These are phyloP conservation scores for Trematosphaeria pertusa DNA, from an alignment of 2,329 filamentous ascomycete species.

Conservation along the genomic window DNA sequence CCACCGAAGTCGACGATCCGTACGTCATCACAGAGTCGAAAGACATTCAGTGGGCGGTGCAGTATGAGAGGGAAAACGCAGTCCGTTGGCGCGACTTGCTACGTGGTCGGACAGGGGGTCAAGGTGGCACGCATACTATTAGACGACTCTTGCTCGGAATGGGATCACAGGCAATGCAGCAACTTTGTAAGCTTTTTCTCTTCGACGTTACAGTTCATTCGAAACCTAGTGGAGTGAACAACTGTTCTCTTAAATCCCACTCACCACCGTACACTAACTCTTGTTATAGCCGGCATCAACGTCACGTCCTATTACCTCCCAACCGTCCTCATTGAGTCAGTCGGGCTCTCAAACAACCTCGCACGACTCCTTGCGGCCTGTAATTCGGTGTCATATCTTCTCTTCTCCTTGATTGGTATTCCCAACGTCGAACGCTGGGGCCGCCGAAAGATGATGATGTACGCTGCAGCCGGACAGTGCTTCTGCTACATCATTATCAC, in stretches of 20 bases:
- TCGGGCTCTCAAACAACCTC: slow-evolving; percentile 60
- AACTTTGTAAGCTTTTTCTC: slow-evolving; percentile 50
- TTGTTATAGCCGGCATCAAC: slow-evolving; percentile 38
- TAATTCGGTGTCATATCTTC: slow-evolving; percentile 58
- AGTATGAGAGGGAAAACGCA: slow-evolving; percentile 59
- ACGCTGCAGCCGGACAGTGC: slow-evolving; percentile 60
- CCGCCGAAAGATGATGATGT: slow-evolving; percentile 66
- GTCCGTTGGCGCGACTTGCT: slow-evolving; percentile 60
- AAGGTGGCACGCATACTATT: slow-evolving; percentile 57
- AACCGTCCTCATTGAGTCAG: slow-evolving; percentile 64
- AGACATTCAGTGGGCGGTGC: slow-evolving; percentile 57
- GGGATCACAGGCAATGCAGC: slow-evolving; percentile 62
- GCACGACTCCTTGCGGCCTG: slow-evolving; percentile 64
- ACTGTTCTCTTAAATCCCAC: too few relatives aligned
- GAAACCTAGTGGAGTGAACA: slow-evolving; percentile 32
- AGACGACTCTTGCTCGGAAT: slow-evolving; percentile 60
- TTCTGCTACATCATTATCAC: slow-evolving; percentile 62
- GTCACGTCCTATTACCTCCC: slow-evolving; percentile 61
- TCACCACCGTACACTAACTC: slow-evolving; percentile 3
- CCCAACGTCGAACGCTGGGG: slow-evolving; percentile 60
- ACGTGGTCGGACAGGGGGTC: slow-evolving; percentile 52
- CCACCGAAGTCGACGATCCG: slow-evolving; percentile 53
- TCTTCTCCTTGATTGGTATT: slow-evolving; percentile 57
- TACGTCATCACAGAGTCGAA: slow-evolving; percentile 50
- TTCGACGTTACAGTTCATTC: too few relatives aligned